A percentile compares a stretch with the other conserved stretches of the same genome.
These are phyloP conservation scores for Geotrichum phurueaensis DNA, from an alignment of 1,139 yeast species.

Conservation along the genomic window DNA sequence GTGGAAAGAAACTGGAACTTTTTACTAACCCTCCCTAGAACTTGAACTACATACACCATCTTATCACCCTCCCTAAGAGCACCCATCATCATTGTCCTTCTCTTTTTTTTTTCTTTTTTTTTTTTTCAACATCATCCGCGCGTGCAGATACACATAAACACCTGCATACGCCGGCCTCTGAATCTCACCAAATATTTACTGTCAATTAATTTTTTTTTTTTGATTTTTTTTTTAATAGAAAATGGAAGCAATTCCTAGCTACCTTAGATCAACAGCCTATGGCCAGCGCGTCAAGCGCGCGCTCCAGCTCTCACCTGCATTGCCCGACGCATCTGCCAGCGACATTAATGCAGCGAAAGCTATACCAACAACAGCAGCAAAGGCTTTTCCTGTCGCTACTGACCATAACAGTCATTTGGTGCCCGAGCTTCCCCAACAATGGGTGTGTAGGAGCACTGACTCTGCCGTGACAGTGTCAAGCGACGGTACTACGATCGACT, in stretches of 20 bases:
- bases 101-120: not conserved
- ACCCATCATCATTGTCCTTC: not conserved
- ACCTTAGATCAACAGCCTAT: constrained; percentile 27
- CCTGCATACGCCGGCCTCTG: not conserved
- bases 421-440: not conserved
- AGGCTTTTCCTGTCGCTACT: not conserved
- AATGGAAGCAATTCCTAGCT: constrained; percentile 22
- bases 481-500: constrained; percentile 20
- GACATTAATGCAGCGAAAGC: not conserved
- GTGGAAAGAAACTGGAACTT: not conserved
- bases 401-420: not conserved
- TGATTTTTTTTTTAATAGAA: not conserved
- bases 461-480: constrained; percentile 10
- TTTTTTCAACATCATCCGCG: not conserved
- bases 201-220: not conserved
- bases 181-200: not conserved
- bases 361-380: not conserved
- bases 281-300: constrained; percentile 23
- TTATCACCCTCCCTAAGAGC: not conserved
- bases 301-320: not conserved
- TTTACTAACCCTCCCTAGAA: not conserved
- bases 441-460: not conserved
- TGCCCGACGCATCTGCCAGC: not conserved
- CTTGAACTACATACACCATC: not conserved
- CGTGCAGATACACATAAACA: not conserved